These are phyloP conservation scores for Myxozyma nipponensis DNA, from an alignment of 805 yeast genomes.

Conservation along the genomic window DNA sequence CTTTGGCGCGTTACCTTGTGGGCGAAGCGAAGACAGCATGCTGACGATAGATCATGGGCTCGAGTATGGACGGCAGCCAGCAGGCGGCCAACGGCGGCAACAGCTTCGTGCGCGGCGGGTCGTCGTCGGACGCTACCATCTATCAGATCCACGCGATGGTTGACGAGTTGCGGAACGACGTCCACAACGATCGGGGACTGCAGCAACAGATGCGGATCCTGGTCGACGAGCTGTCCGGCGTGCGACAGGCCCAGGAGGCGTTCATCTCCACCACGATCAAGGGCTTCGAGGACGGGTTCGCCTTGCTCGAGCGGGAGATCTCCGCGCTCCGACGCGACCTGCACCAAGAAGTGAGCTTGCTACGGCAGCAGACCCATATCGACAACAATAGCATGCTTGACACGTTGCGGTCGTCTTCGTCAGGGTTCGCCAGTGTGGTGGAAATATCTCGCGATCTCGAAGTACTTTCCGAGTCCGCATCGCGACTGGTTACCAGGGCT, in stretches of 20 bases:
- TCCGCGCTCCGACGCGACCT: background rate
- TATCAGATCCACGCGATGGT: background rate
- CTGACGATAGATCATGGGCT: background rate
- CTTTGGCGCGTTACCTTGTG: no score
- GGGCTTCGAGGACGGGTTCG: background rate
- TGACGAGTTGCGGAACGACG: background rate
- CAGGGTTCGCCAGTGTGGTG: background rate
- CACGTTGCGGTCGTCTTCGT: background rate
- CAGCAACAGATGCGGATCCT: background rate
- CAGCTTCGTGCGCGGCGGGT: background rate
- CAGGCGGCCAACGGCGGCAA: background rate
- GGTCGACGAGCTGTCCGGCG: background rate
- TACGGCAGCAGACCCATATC: background rate
- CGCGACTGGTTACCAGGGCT: slow-evolving; percentile 3
- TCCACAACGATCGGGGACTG: background rate
- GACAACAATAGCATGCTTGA: background rate
- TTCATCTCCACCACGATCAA: background rate
- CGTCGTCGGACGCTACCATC: background rate
- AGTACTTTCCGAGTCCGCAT: slow-evolving; percentile 9
- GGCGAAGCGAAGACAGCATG: no score
- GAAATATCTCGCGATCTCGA: slow-evolving; percentile 23
- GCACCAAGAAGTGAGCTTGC: background rate
- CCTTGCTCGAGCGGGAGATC: background rate
- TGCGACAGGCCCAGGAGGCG: background rate
- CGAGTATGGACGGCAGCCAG: background rate